phyloP scores from a whole-genome alignment of 768 basidiomycete species.

The Auricularia cornea region DNA sequence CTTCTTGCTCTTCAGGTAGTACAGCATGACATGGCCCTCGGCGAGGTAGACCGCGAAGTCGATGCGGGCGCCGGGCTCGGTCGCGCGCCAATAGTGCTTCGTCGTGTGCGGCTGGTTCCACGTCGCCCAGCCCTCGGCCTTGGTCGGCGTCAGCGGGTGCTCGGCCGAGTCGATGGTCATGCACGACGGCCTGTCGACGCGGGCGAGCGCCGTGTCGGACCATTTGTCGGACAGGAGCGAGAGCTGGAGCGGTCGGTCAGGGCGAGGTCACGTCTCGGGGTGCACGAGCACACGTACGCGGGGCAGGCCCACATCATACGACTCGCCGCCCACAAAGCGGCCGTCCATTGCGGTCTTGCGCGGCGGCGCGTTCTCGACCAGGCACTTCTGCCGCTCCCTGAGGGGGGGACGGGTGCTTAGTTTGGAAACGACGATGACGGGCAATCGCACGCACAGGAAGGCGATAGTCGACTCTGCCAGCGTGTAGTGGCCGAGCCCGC shows the following conservation, averaged over 20 bases:
- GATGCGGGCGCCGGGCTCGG: neutral
- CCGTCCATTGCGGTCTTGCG: neutral
- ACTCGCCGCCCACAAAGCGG: neutral
- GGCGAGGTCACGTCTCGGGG: neutral
- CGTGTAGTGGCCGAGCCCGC: neutral
- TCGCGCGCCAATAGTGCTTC: neutral
- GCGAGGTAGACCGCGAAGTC: neutral
- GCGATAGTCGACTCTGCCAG: slow-evolving; percentile 1
- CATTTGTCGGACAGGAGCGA: neutral
- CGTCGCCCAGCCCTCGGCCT: neutral
- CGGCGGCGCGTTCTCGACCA: neutral
- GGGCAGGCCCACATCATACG: neutral
- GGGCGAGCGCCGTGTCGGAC: neutral
- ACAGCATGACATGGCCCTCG: neutral
- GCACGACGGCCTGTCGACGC: neutral
- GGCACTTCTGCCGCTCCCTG: neutral
- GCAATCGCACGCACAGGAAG: neutral
- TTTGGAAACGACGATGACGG: neutral
- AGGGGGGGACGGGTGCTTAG: too few species aligned
- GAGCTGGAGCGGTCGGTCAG: neutral
- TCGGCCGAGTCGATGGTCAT: neutral
- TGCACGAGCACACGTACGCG: neutral
- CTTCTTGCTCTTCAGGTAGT: neutral
- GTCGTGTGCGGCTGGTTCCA: neutral
- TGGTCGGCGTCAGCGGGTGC: neutral